Conservation (phyloP, 2,329 filamentous ascomycete genomes). For the Pseudogymnoascus sp. region DNA sequence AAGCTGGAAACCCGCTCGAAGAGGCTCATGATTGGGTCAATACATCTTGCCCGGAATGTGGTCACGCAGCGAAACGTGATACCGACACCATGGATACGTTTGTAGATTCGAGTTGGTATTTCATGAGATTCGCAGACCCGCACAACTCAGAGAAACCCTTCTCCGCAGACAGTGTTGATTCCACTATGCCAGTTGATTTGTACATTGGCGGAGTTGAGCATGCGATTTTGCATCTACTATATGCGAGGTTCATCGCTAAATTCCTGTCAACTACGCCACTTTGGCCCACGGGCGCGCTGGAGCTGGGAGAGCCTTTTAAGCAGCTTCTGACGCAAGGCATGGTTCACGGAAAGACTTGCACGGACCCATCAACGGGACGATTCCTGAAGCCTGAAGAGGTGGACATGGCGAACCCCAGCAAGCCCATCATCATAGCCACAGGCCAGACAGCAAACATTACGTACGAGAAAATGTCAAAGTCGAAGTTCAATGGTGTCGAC, state of each 20-base stretch:
- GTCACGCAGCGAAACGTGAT: constrained; percentile 62
- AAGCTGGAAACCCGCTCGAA: constrained; percentile 69
- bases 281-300: constrained; percentile 34
- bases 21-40: constrained; percentile 64
- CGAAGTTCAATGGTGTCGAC: constrained; percentile 86
- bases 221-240: constrained; percentile 81
- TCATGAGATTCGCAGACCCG: constrained; percentile 67
- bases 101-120: constrained; percentile 94
- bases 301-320: constrained; percentile 64
- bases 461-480: constrained; percentile 93
- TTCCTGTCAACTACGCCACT: constrained; percentile 56
- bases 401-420: constrained; percentile 46
- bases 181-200: constrained; percentile 66
- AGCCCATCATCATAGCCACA: constrained; percentile 54
- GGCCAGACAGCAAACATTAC: constrained; percentile 51
- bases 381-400: constrained; percentile 73
- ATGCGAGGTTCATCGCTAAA: constrained; percentile 85
- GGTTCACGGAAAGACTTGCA: constrained; percentile 82
- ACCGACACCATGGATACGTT: constrained; percentile 97
- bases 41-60: constrained; percentile 66
- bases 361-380: constrained; percentile 62
- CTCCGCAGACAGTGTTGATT: constrained; percentile 46
- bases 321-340: constrained; percentile 83
- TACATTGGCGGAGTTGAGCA: constrained; percentile 88
- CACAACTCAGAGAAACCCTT: constrained; percentile 55